Conservation (phyloP, 257 asterid species). For the Solanum piurae region DNA sequence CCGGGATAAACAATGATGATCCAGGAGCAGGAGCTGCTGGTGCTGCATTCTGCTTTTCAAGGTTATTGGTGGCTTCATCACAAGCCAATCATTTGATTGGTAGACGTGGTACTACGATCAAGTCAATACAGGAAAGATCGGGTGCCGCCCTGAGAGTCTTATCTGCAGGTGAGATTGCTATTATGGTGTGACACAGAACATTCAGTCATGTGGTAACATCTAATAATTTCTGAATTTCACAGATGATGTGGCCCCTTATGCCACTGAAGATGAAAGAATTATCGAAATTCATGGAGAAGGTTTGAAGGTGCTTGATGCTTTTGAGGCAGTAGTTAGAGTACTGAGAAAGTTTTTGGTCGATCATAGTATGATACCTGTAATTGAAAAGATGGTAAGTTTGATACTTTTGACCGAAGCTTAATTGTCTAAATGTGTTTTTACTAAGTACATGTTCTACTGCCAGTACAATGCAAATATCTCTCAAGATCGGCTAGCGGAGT, state of each 20-base stretch:
- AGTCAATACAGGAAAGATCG: slow-evolving; percentile 59
- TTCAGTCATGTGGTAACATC: background rate
- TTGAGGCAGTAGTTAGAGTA: slow-evolving; percentile 67
- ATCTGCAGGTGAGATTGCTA: slow-evolving; percentile 31
- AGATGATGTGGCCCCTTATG: slow-evolving; percentile 67
- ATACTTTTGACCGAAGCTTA: background rate
- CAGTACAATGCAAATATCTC: slow-evolving; percentile 41
- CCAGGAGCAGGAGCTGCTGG: slow-evolving; percentile 28
- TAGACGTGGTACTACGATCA: slow-evolving; percentile 64
- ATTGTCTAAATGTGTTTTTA: background rate
- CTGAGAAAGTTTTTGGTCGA: slow-evolving; percentile 82
- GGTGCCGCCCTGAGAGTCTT: slow-evolving; percentile 62
- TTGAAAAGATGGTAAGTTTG: slow-evolving; percentile 63
- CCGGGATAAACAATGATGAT: slow-evolving; percentile 39
- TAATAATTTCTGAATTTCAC: background rate
- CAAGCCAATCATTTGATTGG: slow-evolving; percentile 79
- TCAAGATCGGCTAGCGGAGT: slow-evolving; percentile 51
- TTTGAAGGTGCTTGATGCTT: slow-evolving; percentile 60
- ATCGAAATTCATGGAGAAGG: slow-evolving; percentile 84
- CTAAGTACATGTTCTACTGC: slow-evolving; percentile 10
- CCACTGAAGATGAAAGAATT: slow-evolving; percentile 68
- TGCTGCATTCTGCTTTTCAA: slow-evolving; percentile 41
- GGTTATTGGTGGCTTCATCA: slow-evolving; percentile 59
- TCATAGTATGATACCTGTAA: slow-evolving; percentile 68
- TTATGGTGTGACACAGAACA: background rate